phyloP scores from a whole-genome alignment of 1,284 basidiomycete species.

The Malassezia yamatoensis region DNA sequence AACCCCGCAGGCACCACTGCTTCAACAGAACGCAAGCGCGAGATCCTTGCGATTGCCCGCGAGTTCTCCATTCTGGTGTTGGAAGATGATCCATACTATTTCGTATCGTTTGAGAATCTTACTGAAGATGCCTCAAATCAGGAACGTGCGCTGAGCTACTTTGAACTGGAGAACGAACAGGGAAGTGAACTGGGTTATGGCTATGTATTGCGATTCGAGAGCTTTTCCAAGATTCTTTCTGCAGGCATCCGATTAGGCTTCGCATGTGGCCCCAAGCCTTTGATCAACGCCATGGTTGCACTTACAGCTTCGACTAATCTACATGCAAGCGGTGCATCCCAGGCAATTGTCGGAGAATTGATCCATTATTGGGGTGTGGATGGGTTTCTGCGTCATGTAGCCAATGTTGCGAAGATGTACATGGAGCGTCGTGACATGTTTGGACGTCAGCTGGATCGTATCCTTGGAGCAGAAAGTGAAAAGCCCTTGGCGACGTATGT shows the following conservation, averaged over 20 bases:
- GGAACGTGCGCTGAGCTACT: constrained; percentile 29
- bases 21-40: constrained; percentile 59
- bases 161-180: constrained; percentile 36
- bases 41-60: constrained; percentile 60
- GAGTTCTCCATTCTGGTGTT: constrained; percentile 27
- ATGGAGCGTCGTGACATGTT: constrained; percentile 67
- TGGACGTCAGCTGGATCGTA: constrained; percentile 62
- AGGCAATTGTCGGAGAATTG: constrained; percentile 63
- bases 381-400: constrained; percentile 66
- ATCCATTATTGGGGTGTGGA: constrained; percentile 60
- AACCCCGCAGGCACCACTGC: constrained; percentile 45
- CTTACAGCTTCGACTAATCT: constrained; percentile 64
- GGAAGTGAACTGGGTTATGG: constrained; percentile 32
- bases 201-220: constrained; percentile 43
- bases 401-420: constrained; percentile 66
- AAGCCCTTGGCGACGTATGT: constrained; percentile 55
- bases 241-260: constrained; percentile 59
- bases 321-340: constrained; percentile 61
- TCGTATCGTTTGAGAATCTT: constrained; percentile 35
- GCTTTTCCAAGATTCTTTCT: constrained; percentile 58
- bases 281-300: constrained; percentile 66
- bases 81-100: constrained; percentile 43
- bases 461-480: constrained; percentile 57
- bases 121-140: constrained; percentile 23
- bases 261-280: constrained; percentile 63